Conservation (phyloP, 306 rosid genomes). For the Casuarina cunninghamiana region DNA sequence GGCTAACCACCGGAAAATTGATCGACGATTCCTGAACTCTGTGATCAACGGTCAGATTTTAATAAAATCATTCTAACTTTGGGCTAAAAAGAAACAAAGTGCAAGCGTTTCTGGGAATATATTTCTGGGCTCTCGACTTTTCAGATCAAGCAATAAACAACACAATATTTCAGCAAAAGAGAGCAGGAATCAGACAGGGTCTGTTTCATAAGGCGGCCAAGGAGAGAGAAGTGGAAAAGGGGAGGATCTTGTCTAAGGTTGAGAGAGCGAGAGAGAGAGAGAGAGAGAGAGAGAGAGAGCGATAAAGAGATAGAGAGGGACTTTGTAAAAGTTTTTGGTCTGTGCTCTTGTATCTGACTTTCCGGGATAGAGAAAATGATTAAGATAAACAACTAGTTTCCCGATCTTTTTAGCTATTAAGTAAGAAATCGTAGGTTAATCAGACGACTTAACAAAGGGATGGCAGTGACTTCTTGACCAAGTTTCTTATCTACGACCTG, state of each 20-base stretch:
- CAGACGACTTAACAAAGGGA: background rate
- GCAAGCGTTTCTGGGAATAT: background rate
- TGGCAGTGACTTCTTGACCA: constrained; percentile 31
- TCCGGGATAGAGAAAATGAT: constrained; percentile 30
- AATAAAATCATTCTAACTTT: background rate
- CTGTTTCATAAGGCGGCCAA: background rate
- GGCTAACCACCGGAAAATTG: constrained; percentile 7
- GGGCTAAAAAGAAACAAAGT: background rate
- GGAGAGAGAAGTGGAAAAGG: constrained; percentile 14
- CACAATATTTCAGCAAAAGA: constrained; percentile 14
- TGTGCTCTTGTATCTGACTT: constrained; percentile 35
- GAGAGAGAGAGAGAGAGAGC: constrained; percentile 1
- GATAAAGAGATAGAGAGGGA: constrained; percentile 4
- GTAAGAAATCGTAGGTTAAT: constrained; percentile 23
- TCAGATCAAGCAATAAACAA: constrained; percentile 3
- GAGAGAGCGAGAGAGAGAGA: constrained; percentile 2
- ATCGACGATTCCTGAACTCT: constrained; percentile 22
- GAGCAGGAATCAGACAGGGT: background rate
- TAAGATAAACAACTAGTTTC: constrained; percentile 2
- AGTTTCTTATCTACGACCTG: constrained; percentile 24
- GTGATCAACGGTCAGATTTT: constrained; percentile 32
- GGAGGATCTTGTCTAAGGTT: constrained; percentile 17
- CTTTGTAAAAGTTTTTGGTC: constrained; percentile 16
- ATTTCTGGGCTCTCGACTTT: background rate
- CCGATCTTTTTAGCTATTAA: background rate